Evolutionary conservation across 2,329 filamentous ascomycete species (phyloP), one percentile per base, ranked within the genome.

Genomic region (Sphaerulina musiva): DNA sequence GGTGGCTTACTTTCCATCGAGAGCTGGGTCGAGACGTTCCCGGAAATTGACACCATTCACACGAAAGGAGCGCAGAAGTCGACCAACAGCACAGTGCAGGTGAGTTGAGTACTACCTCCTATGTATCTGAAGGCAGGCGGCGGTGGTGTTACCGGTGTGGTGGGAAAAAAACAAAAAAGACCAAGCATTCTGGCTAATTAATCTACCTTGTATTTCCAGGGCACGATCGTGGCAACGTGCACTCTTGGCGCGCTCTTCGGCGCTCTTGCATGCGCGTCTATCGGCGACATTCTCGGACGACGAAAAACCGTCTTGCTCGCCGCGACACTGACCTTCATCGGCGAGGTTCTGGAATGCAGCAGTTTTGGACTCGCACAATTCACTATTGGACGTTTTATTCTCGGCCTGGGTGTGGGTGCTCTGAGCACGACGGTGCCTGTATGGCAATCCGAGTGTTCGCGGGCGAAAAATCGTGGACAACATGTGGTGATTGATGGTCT

Each of bases 241-340:
- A 75, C 73, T 12, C 67, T 77, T 10, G 75, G 74, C 12, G 75
- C 73, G 41, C 70, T 77, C 9, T 69, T 76, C 47, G 76, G 76
- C 20, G 69, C 75, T 9, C 65, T 78, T 4, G 70, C 70, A 7
- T 77, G 74, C 62, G 70, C 72, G 23, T 73, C 70, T 55, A 65
- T 76, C 14, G 75, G 75, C 42, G 75, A 78, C 55, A 59, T 64
- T 9, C 70, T 76, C 11, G 76, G 76, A 48, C 73, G 76, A 47
- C 71, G 72, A 32, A 71, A 72, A 55, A 70, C 74, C 14, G 74
- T 76, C 56, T 72, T 76, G 51, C 57, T 69, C 11, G 74, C 69
- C 11, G 70, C 72, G 7, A 41, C 70, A 5, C 61, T 73, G 32
- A 71, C 72, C 4, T 66, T 75, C 12, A 68, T 77, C 42, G 76